Percentiles rank a stretch among this genome's conserved stretches.
phyloP scores from a whole-genome alignment of 1,139 yeast genomes.

The Scheffersomyces segobiensis region DNA sequence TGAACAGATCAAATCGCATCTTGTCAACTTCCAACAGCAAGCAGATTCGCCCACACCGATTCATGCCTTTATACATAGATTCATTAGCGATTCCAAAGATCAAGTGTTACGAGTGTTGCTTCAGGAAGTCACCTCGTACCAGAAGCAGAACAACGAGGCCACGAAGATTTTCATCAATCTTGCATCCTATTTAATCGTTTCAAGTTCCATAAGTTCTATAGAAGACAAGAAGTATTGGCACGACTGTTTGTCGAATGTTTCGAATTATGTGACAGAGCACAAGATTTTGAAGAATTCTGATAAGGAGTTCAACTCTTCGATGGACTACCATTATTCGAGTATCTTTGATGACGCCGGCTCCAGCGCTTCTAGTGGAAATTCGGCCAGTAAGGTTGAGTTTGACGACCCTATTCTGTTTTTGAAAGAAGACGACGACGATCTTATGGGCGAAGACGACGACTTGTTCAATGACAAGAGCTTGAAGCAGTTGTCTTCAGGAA shows the following conservation, averaged over 20 bases:
- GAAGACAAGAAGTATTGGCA: conserved; percentile 29
- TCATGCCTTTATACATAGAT: background rate
- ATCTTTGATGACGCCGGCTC: conserved; percentile 10
- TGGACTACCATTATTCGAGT: conserved; percentile 15
- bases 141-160: conserved; percentile 27
- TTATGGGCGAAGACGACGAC: conserved; percentile 14
- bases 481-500: conserved; percentile 1
- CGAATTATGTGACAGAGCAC: background rate
- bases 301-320: conserved; percentile 6
- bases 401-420: background rate
- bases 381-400: background rate
- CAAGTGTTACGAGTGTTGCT: conserved; percentile 14
- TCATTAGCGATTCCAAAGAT: conserved; percentile 4
- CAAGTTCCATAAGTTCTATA: conserved; percentile 16
- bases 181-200: conserved; percentile 21
- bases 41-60: background rate
- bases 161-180: conserved; percentile 29
- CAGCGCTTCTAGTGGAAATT: background rate
- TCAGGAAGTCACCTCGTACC: conserved; percentile 20
- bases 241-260: conserved; percentile 7
- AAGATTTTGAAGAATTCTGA: background rate
- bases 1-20: conserved; percentile 7
- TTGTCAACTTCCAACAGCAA: conserved; percentile 2
- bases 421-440: conserved; percentile 9
- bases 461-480: conserved; percentile 10